These are phyloP conservation scores for Mortierella claussenii DNA, from an alignment of 192 early-diverging fungal species.

Conservation along the genomic window DNA sequence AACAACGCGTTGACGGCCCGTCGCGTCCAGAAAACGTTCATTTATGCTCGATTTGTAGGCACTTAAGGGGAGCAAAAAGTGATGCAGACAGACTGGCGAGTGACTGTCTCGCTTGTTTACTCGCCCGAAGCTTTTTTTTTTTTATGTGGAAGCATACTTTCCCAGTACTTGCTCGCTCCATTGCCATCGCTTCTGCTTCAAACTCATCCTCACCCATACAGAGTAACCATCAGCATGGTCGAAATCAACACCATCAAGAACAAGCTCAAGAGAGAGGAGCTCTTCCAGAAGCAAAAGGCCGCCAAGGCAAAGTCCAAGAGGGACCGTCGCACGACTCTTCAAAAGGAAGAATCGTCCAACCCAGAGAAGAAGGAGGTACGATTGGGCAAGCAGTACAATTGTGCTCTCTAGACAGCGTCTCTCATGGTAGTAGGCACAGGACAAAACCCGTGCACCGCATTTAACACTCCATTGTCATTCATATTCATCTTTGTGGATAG, in stretches of 20 bases:
- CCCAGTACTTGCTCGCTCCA: too few species aligned
- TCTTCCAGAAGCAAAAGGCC: conserved; percentile 76
- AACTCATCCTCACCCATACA: too few species aligned
- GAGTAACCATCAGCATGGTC: conserved; percentile 47
- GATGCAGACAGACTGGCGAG: neutral
- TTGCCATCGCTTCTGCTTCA: too few species aligned
- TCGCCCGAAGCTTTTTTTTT: conserved; percentile 15
- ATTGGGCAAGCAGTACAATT: neutral
- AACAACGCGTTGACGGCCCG: too few species aligned
- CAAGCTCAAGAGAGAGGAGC: conserved; percentile 86
- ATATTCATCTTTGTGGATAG: conserved; percentile 29
- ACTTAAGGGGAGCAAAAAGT: neutral
- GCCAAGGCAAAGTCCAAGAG: conserved; percentile 84
- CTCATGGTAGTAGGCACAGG: too few species aligned
- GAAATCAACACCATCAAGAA: conserved; percentile 77
- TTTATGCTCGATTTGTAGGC: neutral
- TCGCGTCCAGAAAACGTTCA: neutral
- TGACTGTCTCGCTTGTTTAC: conserved; percentile 17
- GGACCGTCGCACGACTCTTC: conserved; percentile 71
- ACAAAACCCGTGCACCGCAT: too few species aligned
- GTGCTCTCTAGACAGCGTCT: neutral
- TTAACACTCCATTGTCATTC: neutral
- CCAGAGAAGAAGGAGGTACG: conserved; percentile 83
- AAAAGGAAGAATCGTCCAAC: conserved; percentile 84
- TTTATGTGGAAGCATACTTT: too few species aligned